Percentiles rank a stretch among this genome's conserved stretches.
phyloP scores from a whole-genome alignment of 176 grass and related monocot genomes.

The Otatea glauca region DNA sequence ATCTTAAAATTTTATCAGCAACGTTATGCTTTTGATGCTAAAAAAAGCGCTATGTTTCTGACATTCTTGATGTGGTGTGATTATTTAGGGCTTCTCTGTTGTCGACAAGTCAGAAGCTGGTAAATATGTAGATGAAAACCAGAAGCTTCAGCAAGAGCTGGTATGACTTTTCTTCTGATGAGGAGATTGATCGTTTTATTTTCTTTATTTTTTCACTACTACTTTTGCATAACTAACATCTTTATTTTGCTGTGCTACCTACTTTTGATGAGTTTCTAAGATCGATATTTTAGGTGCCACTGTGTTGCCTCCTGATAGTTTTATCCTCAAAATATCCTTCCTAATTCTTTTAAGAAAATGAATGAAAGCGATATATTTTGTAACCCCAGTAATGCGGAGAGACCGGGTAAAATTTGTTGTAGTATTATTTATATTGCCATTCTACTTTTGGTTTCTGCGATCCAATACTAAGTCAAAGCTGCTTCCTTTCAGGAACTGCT shows the following conservation, averaged over 20 bases:
- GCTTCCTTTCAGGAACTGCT: slow-evolving; percentile 54
- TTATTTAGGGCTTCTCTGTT: slow-evolving; percentile 50
- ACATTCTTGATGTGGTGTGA: slow-evolving; percentile 15
- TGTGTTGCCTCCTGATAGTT: neutral
- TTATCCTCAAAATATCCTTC: neutral
- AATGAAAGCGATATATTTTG: slow-evolving; percentile 2
- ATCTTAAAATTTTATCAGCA: neutral
- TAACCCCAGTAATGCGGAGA: neutral
- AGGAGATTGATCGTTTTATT: slow-evolving; percentile 7
- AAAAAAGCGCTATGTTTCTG: slow-evolving; percentile 7
- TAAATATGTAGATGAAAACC: slow-evolving; percentile 66
- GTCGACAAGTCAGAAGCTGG: slow-evolving; percentile 47
- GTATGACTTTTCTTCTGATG: slow-evolving; percentile 44
- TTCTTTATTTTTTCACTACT: neutral
- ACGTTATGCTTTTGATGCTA: slow-evolving; percentile 14
- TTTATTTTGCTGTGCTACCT: neutral
- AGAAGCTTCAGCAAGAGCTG: slow-evolving; percentile 71
- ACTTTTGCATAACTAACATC: neutral
- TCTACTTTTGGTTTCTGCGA: slow-evolving; percentile 8
- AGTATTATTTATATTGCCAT: neutral
- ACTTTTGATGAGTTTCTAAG: neutral
- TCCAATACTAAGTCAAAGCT: slow-evolving; percentile 16
- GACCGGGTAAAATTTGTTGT: neutral
- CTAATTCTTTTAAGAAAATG: neutral
- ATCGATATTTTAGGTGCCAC: neutral